Evolutionary conservation across 2,329 filamentous ascomycete species (phyloP), one percentile per base, ranked within the genome.

Genomic region (Elsinoe fawcettii): DNA sequence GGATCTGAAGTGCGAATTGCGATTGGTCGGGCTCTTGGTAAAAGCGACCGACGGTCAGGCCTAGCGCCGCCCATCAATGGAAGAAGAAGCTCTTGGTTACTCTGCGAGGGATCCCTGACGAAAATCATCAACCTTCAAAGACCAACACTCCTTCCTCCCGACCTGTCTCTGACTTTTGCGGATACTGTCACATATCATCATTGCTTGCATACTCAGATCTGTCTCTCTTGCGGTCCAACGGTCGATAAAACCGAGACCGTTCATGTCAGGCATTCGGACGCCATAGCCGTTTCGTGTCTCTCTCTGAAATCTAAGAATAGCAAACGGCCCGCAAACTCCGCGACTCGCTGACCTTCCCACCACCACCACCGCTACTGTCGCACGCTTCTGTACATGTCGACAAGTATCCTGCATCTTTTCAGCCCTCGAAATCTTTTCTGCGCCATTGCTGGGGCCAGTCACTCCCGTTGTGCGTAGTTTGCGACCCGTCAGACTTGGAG

Each of bases 251-350:
- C 36, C 53, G 53, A 53, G 49, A 39, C 49, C 39, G 49, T 39
- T 11, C 20, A 36, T 53, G 49, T 23, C 32, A 34, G 49, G 32
- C 25, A 12, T 16, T 37, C 14, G 14, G 34, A 39, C 30, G 49
- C 49, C 49, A 23, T 53, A 18, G 30, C 30, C 46, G 46, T 51
- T 51, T 51, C 25, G 46, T 53, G 49, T 53, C 49, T 53, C 49
- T 53, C 30, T 53, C 49, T 53, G 49, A 39, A 53, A 53, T 53
- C 54, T 56, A 56, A 56, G 54, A 56, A 56, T 56, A 56, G 54
- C 54, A 47, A 37, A 37, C 54, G 43, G 54, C 54, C 54, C 54
- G 41, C 54, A 32, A 11, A 36, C 49, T 53, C 32, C 49, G 53
- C 53, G 36, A 55, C 39, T 55, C 53, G 53, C 53, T 55, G 53